Evolutionary conservation across 208 protist genomes (phyloP), one percentile per base, ranked within the genome.

Genomic region (Novymonas esmeraldas): DNA sequence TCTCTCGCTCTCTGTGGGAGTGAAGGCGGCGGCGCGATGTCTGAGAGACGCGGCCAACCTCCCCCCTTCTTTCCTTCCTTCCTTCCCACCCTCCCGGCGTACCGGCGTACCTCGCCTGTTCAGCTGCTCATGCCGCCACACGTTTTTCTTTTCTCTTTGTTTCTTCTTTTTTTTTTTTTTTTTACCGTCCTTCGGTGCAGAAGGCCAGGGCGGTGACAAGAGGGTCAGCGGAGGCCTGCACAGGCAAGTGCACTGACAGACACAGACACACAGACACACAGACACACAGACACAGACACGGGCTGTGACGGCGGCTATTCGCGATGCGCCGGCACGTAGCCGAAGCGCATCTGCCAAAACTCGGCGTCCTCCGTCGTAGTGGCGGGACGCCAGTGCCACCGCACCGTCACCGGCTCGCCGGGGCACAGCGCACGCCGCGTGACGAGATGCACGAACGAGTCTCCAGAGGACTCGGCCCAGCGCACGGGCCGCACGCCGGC

Each of bases 291-390:
- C 50, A 57, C 51, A n/a, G n/a, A n/a, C n/a, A n/a, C n/a, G n/a
- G n/a, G n/a, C 59, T 44, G 58, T 51, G 28, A 51, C 22, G 50
- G 38, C 33, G 24, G 22, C 62, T 59, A 59, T 36, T 36, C 56
- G 7, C 22, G 45, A 18, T 5, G 20, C 4, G n/a, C n/a, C n/a
- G 90, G 90, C 29, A 91, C 76, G 75, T 89, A 95, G 14, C 90
- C 90, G 70, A 82, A 93, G 29, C 69, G 81, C 69, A 95, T 51
- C 57, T 77, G 80, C 87, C 90, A 95, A 64, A 82, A 92, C 38
- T 95, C 90, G 3, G 42, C 70, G 72, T 93, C 87, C 49, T 85
- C 85, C 28, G 42, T 44, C 39, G 83, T 83, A 44, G 34, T 38
- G 10, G 79, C 78, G 24, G 62, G 49, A 22, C 79, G 78, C 51